Percentiles rank a stretch among this genome's conserved stretches.
phyloP scores from a whole-genome alignment of 1,139 yeast species.

The Nadsonia commutata region DNA sequence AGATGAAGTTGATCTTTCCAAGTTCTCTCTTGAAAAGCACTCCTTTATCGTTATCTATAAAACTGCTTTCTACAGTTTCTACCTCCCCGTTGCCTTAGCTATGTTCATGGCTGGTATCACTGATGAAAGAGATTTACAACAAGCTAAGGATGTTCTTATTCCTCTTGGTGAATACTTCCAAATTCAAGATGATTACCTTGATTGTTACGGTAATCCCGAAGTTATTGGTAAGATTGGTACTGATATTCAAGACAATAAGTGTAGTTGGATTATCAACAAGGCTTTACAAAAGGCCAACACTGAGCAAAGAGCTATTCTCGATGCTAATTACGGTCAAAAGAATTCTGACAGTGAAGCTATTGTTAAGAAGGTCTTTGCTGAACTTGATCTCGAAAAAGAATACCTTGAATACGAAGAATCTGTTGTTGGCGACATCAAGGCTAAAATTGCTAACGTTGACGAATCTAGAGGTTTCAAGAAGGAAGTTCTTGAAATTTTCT shows the following conservation, averaged over 20 bases:
- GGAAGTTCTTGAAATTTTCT: slow-evolving; percentile 68
- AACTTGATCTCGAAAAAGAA: slow-evolving; percentile 53
- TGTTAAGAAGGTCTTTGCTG: slow-evolving; percentile 62
- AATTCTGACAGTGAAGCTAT: slow-evolving; percentile 51
- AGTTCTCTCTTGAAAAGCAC: slow-evolving; percentile 79
- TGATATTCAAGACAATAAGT: slow-evolving; percentile 95
- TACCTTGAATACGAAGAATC: slow-evolving; percentile 76
- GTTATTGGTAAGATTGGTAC: slow-evolving; percentile 98
- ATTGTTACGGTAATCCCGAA: slow-evolving; percentile 94
- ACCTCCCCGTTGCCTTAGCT: slow-evolving; percentile 93
- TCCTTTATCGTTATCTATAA: slow-evolving; percentile 91
- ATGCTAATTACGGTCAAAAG: slow-evolving; percentile 81
- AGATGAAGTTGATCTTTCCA: slow-evolving; percentile 74
- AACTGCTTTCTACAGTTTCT: slow-evolving; percentile 95
- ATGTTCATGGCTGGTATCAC: slow-evolving; percentile 82
- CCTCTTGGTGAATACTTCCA: slow-evolving; percentile 98
- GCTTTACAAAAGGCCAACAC: slow-evolving; percentile 69
- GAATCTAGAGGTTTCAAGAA: slow-evolving; percentile 87
- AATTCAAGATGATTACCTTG: slow-evolving; percentile 94
- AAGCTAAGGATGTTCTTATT: slow-evolving; percentile 74
- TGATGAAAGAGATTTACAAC: slow-evolving; percentile 61
- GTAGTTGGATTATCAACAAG: slow-evolving; percentile 94
- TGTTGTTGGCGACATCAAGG: slow-evolving; percentile 48
- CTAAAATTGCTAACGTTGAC: slow-evolving; percentile 55
- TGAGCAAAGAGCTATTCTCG: slow-evolving; percentile 71